Conservation (phyloP, 768 basidiomycete genomes). For the Termitomyces sp. region DNA sequence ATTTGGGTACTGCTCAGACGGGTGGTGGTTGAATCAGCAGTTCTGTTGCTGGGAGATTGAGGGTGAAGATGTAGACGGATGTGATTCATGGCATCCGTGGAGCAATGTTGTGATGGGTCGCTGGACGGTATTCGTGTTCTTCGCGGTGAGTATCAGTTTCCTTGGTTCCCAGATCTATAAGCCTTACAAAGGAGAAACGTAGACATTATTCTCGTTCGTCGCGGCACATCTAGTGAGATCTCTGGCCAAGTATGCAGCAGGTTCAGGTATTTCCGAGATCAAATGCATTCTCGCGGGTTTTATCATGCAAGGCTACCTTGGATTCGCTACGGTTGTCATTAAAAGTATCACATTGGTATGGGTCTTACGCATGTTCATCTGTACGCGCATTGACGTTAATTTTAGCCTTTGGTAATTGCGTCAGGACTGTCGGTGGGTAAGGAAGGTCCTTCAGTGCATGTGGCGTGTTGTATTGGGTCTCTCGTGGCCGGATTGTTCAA, state of each 20-base stretch:
- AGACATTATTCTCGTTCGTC: slow-evolving; percentile 81
- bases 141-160: slow-evolving; percentile 63
- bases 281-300: slow-evolving; percentile 98
- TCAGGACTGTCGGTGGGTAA: slow-evolving; percentile 97
- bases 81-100: slow-evolving; percentile 93
- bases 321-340: slow-evolving; percentile 85
- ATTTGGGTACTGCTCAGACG: slow-evolving; percentile 93
- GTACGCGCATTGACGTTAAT: background rate
- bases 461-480: slow-evolving; percentile 91
- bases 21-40: slow-evolving; percentile 98
- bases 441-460: slow-evolving; percentile 97
- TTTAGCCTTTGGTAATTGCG: slow-evolving; percentile 91
- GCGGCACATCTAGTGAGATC: slow-evolving; percentile 87
- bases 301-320: slow-evolving; percentile 93
- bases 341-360: slow-evolving; percentile 91
- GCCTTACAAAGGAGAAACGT: slow-evolving; percentile 16
- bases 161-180: background rate
- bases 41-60: slow-evolving; percentile 99
- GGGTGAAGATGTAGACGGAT: slow-evolving; percentile 70
- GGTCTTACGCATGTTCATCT: slow-evolving; percentile 8
- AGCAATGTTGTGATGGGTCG: slow-evolving; percentile 63
- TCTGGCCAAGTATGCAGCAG: slow-evolving; percentile 93
- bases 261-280: slow-evolving; percentile 98
- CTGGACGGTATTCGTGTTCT: slow-evolving; percentile 84
- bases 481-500: slow-evolving; percentile 84